Base-by-base conservation (phyloP, 345 rosid genomes). In the Limnanthes douglasii region DNA sequence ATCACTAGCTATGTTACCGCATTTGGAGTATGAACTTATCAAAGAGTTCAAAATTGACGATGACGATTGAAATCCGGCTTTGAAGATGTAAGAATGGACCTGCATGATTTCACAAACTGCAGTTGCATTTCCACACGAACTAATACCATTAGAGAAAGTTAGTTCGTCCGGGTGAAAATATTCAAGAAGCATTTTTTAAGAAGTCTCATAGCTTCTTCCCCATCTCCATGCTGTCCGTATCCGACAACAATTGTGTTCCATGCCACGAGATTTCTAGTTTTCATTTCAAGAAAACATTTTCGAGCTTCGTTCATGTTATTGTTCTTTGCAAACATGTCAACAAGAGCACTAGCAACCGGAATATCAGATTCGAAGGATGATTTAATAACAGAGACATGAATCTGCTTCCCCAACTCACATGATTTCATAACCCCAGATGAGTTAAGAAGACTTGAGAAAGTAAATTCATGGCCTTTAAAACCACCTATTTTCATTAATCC, bases 201-300 rank as follows among this genome's bases (percentile, higher is more conserved):
- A 56, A 70, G 73, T 37, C 53, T 64, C 65, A 66, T 36, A 26
- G 83, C 80, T 59, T 56, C 77, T 26, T 39, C 48, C 32, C 59
- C 72, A 25, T 66, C 50, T 39, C 78, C 71, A 18, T 35, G 36
- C 37, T 41, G 58, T 46, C 78, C 78, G 49, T 68, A 74, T 21
- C 72, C 78, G 11, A 70, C 83, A 23, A 77, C 56, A 64, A 77
- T 62, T 1, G 72, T 68, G 16, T 62, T 86, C 94, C 94, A 77
- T 2, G 84, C 57, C 36, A 81, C 78, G 5, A 64, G 54, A 56
- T 66, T 74, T 48, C 66, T 74, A 34, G 27, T 43, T 28, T 50
- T 21, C 84, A 77, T 81, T 31, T 28, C 46, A 32, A 72, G 63
- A 44, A 77, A 81, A 55, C 57, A 67, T 45, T 51, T 36, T 7